Conservation (phyloP, 164 flowering plant genomes). For the Warburgia ugandensis region DNA sequence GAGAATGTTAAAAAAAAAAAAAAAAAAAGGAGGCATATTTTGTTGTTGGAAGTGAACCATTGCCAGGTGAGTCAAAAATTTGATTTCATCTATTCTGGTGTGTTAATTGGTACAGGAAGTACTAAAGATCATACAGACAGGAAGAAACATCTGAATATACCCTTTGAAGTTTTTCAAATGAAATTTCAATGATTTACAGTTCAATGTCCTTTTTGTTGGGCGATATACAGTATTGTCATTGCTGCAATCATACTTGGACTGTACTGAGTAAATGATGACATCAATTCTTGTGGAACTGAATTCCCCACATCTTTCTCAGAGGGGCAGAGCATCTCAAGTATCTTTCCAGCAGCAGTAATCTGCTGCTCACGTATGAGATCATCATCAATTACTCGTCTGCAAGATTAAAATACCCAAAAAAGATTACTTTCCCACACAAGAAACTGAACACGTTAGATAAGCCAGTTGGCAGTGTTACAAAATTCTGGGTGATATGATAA, state of each 20-base stretch:
- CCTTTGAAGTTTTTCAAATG: no score
- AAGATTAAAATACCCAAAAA: slow-evolving; percentile 1
- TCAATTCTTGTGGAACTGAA: slow-evolving; percentile 9
- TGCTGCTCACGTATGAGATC: slow-evolving; percentile 45
- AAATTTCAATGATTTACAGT: no score
- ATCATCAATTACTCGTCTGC: slow-evolving; percentile 48
- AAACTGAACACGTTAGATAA: background rate
- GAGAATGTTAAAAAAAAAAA: no score
- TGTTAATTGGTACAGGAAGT: no score
- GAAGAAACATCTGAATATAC: no score
- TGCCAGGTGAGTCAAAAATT: no score
- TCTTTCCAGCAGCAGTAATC: slow-evolving; percentile 46
- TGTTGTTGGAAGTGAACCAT: no score
- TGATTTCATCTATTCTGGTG: no score
- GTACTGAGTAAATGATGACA: slow-evolving; percentile 5
- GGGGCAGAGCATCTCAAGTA: slow-evolving; percentile 32
- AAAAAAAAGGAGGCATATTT: no score
- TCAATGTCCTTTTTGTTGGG: no score
- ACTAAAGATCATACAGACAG: no score
- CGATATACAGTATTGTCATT: slow-evolving; percentile 38
- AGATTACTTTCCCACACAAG: no score
- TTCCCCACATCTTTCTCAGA: slow-evolving; percentile 4
- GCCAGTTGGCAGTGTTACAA: background rate
- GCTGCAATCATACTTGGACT: slow-evolving; percentile 70
- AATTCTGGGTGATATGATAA: background rate